Conservation (phyloP, 2,329 filamentous ascomycete species). For the Hypoxylon sp. region DNA sequence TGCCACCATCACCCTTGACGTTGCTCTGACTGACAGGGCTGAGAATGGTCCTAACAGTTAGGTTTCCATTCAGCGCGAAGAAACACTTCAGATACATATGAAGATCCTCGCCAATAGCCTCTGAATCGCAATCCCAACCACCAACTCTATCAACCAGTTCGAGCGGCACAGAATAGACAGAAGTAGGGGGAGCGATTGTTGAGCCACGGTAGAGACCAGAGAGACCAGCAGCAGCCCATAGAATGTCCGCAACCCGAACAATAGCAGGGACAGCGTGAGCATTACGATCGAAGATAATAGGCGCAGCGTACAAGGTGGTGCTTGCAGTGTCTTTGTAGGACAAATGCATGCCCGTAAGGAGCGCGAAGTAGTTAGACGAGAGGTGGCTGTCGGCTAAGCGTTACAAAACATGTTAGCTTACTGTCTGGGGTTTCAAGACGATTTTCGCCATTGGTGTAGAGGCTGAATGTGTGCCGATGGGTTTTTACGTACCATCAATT, state of each 20-base stretch:
- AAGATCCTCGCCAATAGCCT: constrained; percentile 81
- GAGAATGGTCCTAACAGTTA: constrained; percentile 74
- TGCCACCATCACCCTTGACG: constrained; percentile 72
- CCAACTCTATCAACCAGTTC: constrained; percentile 77
- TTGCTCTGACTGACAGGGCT: constrained; percentile 82
- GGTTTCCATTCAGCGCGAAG: constrained; percentile 79
- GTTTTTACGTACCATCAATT: constrained; percentile 74
- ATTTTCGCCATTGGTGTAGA: not conserved
- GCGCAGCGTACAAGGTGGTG: constrained; percentile 77
- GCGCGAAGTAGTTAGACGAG: constrained; percentile 75
- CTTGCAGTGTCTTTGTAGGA: constrained; percentile 71
- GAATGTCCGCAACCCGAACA: constrained; percentile 79
- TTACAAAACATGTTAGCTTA: constrained; percentile 37
- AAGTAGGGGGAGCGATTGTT: constrained; percentile 77
- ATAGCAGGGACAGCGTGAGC: constrained; percentile 76
- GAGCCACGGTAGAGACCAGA: constrained; percentile 77
- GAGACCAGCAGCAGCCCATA: constrained; percentile 80
- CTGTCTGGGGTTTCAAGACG: not conserved
- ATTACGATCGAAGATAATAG: constrained; percentile 82
- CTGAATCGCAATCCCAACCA: constrained; percentile 79
- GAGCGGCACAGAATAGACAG: constrained; percentile 79
- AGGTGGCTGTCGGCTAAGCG: constrained; percentile 78
- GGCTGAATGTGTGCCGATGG: constrained; percentile 5
- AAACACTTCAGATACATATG: constrained; percentile 87
- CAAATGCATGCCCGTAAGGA: constrained; percentile 75